Conservation (phyloP, 2,329 filamentous ascomycete species). For the Cercospora zeina region DNA sequence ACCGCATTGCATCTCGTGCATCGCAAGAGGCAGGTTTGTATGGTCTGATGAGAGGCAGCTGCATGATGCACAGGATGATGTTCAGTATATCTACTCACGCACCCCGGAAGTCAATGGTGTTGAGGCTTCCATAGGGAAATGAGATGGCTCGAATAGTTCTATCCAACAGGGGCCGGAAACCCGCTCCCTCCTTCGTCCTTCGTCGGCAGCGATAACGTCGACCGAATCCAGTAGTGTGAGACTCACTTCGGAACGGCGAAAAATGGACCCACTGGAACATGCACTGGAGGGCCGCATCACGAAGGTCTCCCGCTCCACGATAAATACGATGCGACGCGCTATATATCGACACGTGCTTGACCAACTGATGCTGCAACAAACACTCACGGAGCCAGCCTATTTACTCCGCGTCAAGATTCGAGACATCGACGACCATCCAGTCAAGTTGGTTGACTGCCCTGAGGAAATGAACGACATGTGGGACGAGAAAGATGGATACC, state of each 20-base stretch:
- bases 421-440: neutral
- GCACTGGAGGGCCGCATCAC: too few species aligned
- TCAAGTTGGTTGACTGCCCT: neutral
- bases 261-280: too few species aligned
- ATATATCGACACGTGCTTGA: neutral
- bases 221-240: too few species aligned
- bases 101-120: neutral
- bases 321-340: too few species aligned
- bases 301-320: too few species aligned
- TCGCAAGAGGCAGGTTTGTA: neutral
- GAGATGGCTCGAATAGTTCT: neutral
- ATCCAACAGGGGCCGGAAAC: neutral
- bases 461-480: neutral
- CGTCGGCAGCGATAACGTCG: neutral
- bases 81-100: too few species aligned
- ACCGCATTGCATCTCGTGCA: neutral
- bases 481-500: neutral
- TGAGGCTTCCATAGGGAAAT: neutral
- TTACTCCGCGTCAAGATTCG: neutral
- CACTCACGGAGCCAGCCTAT: neutral
- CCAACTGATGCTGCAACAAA: neutral
- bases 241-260: too few species aligned
- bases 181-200: too few species aligned
- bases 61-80: too few species aligned
- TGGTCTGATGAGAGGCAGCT: neutral